Base-by-base conservation (phyloP, 2,329 filamentous ascomycete species). In the Colletotrichum gloeosporioides region DNA sequence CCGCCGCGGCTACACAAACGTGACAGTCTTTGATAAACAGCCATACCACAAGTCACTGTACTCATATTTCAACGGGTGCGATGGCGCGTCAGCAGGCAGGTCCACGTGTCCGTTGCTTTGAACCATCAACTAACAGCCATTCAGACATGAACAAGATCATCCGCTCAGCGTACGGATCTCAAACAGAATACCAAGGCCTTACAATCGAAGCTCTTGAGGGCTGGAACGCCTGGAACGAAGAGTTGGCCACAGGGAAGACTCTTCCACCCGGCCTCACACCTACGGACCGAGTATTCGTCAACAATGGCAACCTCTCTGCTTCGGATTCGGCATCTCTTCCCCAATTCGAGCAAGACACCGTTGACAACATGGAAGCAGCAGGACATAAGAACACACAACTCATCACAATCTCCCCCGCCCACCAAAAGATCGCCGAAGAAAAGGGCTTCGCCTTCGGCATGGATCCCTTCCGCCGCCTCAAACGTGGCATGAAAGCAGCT, bases 11-110 rank as follows among this genome's bases (percentile, higher is more conserved):
- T 90, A 89, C 79, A 82, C 25, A 8, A 83, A 87, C 75, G 82
- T 90, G 31, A 89, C 84, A 10, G 84, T 90, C 13, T 83, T 90
- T 39, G 89, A 91, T 78, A 84, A 84, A 77, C 87, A 90, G 78
- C 81, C 85, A 22, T 83, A 88, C 39, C 82, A 86, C 15, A 71
- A 85, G 39, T 81, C 82, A 1, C 79, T 79, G 0, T 90, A 90
- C 68, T 84, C 85, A 8, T 87, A 86, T 69, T 77, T 81, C 2
- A 75, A 80, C 1, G 88, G 88, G 27, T 84, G 85, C 65, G 87
- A 88, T 78, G 84, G 83, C 3, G 87, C 88, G 0, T 88, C 86
- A 6, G 86, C 87, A 69, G 85, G 83, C 85, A 18, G 6, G 32
- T 44, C 12, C n/a, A 27, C 2, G 67, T 53, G n/a, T 13, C n/a